Evolutionary conservation across 352 stramenopile genomes (phyloP).

Genomic region (Elongisporangium undulatum): DNA sequence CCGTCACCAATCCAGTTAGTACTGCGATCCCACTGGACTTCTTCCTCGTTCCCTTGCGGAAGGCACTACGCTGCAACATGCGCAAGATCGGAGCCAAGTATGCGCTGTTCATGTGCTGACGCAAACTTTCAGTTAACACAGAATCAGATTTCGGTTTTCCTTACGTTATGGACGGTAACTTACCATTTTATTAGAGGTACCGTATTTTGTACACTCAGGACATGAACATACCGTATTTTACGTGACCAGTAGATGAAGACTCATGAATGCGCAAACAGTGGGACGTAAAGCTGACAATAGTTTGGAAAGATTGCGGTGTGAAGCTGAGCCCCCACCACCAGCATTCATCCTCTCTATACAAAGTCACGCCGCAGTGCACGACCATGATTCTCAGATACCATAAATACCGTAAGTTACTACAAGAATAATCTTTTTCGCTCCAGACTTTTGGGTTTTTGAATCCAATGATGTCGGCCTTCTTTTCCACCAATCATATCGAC

Average conservation of each 20-base stretch:
- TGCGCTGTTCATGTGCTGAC: conserved; percentile 66
- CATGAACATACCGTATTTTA: too few relatives aligned
- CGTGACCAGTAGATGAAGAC: too few relatives aligned
- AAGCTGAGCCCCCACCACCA: too few relatives aligned
- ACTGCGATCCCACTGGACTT: conserved; percentile 60
- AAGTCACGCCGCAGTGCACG: too few relatives aligned
- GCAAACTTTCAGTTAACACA: neutral
- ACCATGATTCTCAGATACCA: neutral
- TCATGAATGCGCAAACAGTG: too few relatives aligned
- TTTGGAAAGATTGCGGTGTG: too few relatives aligned
- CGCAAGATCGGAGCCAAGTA: conserved; percentile 68
- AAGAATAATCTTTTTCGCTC: too few relatives aligned
- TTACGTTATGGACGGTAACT: neutral
- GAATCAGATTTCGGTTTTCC: neutral
- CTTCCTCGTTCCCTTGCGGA: conserved; percentile 73
- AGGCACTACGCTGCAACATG: conserved; percentile 76
- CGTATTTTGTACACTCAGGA: too few relatives aligned
- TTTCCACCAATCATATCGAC: neutral
- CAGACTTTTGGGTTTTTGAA: neutral
- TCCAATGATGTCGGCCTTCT: neutral
- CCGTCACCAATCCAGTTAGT: conserved; percentile 7
- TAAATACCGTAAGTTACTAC: neutral
- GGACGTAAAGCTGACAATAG: too few relatives aligned
- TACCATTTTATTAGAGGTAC: neutral
- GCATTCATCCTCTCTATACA: too few relatives aligned